Conservation (phyloP, 495 filamentous ascomycete species). For the Lophiostoma macrostomum region DNA sequence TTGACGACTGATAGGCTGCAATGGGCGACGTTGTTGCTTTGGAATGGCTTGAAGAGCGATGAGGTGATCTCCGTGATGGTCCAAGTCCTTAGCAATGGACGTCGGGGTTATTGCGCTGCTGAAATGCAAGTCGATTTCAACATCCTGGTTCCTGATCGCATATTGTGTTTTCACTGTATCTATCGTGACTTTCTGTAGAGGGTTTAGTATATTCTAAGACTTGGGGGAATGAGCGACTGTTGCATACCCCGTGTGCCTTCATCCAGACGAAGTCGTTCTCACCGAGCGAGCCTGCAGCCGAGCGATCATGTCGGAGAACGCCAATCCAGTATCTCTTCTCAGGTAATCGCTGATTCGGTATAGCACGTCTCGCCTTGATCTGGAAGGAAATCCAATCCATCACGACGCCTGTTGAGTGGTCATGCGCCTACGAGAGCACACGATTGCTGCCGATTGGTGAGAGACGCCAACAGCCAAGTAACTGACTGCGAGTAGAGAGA, state of each 20-base stretch:
- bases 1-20: conserved; percentile 1
- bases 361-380: conserved; percentile 11
- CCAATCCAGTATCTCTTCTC: conserved; percentile 28
- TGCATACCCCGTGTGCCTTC: conserved; percentile 38
- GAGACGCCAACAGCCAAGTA: too few species aligned
- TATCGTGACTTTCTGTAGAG: conserved; percentile 41
- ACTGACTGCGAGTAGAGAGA: too few species aligned
- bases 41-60: conserved; percentile 38
- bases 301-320: conserved; percentile 19
- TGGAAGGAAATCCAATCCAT: conserved; percentile 21
- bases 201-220: not conserved
- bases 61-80: conserved; percentile 35
- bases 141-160: conserved; percentile 14
- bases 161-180: conserved; percentile 34
- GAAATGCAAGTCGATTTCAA: conserved; percentile 15
- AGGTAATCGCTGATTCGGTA: conserved; percentile 4
- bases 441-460: too few species aligned
- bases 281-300: conserved; percentile 16
- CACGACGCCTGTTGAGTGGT: not conserved
- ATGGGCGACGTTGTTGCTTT: not conserved
- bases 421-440: too few species aligned
- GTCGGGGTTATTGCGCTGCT: conserved; percentile 1
- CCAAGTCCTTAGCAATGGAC: conserved; percentile 27
- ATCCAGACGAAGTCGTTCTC: conserved; percentile 43
- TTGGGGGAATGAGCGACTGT: not conserved